Evolutionary conservation across 139 green algal species (phyloP), one percentile per base, ranked within the genome.

Genomic region (Tetradesmus lagerheimii): DNA sequence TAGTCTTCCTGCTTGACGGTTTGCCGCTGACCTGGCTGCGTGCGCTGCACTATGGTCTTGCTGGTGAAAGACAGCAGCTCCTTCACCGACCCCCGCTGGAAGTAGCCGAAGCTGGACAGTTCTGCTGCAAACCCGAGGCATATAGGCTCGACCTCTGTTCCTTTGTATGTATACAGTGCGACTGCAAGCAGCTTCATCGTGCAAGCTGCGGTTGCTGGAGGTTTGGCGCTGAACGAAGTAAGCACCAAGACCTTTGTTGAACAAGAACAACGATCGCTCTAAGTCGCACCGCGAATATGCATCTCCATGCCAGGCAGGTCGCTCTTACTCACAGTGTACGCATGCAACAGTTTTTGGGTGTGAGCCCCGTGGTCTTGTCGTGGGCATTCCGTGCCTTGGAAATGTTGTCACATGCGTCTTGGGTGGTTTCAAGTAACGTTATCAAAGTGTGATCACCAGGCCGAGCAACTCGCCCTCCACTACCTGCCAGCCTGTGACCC

Each of bases 21-120:
- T 83, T 99, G 97, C 35, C 97, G 92, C 89, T 96, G 94, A 0
- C 97, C 97, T 0, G 92, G 86, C 39, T 93, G 87, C 12, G 98
- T 99, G 4, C 97, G 93, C 91, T 98, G 97, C 5, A 96, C 95
- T 20, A 99, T 96, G 0, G 98, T 99, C 34, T 97, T 93, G n/a
- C 91, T 91, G 18, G 98, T 94, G 93, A 99, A 99, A 14, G 89
- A 96, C 1, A 99, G 94, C 92, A 99, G 97, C 91, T 99, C 98
- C 29, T 94, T 93, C 15, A 99, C 98, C 14, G 92, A 95, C 29
- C 88, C 92, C 1, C 96, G 90, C 88, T 99, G 96, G 81, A 99
- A 99, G 92, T 98, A 99, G 2, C 98, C 98, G 89, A 99, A 99
- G 47, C 94, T 95, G 18, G 89, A 96, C 18, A 99, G 91, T 86